Conservation (phyloP, 1,284 basidiomycete genomes). For the Ceratobasidium sp. region DNA sequence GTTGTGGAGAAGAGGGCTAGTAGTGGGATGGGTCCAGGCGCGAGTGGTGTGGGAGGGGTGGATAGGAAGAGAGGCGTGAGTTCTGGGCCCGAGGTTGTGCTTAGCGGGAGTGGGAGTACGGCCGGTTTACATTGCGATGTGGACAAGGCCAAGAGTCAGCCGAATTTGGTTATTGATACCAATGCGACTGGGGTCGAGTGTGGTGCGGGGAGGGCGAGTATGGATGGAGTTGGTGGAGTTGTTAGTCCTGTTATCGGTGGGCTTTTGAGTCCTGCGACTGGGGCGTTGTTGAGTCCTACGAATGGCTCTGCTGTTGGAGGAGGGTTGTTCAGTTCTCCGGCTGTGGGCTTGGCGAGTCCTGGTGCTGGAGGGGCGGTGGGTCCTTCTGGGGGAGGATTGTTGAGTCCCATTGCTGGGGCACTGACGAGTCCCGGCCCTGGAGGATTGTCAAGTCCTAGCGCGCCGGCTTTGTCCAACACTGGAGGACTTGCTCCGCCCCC, state of each 20-base stretch:
- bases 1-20: too few species aligned
- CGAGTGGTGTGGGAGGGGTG: background rate
- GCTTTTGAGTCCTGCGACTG: background rate
- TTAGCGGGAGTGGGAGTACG: background rate
- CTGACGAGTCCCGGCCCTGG: background rate
- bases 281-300: background rate
- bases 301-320: background rate
- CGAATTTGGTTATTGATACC: constrained; percentile 41
- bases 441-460: background rate
- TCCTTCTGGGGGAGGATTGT: too few species aligned
- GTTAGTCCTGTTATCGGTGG: background rate
- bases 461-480: background rate
- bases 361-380: background rate
- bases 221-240: constrained; percentile 10
- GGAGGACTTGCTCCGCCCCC: constrained; percentile 18
- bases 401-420: background rate
- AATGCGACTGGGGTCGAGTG: background rate
- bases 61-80: constrained; percentile 10
- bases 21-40: too few species aligned
- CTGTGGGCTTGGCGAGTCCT: background rate
- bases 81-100: constrained; percentile 10
- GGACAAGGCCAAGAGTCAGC: constrained; percentile 34
- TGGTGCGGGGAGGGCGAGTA: background rate
- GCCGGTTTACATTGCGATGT: background rate
- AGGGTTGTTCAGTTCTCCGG: background rate